phyloP scores from a whole-genome alignment of 371 early-diverging fungal species.

The Mortierella sp. region DNA sequence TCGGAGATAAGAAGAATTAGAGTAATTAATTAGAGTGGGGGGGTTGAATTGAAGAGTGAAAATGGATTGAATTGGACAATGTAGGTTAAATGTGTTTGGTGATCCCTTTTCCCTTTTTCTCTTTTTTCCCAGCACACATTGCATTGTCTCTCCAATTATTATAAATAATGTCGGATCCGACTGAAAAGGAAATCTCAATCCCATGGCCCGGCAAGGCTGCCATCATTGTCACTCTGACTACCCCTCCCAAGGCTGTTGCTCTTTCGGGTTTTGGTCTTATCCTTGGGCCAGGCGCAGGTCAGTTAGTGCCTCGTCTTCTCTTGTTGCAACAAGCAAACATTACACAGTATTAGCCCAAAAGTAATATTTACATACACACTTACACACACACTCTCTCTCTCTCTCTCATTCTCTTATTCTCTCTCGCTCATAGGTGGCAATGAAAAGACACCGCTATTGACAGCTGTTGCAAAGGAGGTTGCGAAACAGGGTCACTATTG shows the following conservation, averaged over 20 bases:
- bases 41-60: background rate
- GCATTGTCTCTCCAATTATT: background rate
- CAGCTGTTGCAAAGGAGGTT: constrained; percentile 28
- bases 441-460: constrained; percentile 36
- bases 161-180: constrained; percentile 29
- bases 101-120: constrained; percentile 4
- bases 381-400: background rate
- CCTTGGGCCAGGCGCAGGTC: constrained; percentile 55
- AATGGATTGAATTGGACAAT: too few species aligned
- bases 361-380: background rate
- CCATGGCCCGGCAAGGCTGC: constrained; percentile 41
- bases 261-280: constrained; percentile 45
- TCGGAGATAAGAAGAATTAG: background rate
- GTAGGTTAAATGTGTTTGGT: too few species aligned
- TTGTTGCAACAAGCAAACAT: background rate
- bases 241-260: constrained; percentile 29
- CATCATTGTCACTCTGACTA: constrained; percentile 39
- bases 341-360: background rate
- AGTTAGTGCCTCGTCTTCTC: background rate
- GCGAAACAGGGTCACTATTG: constrained; percentile 45
- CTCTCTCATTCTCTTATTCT: background rate
- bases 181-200: constrained; percentile 36
- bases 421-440: constrained; percentile 28
- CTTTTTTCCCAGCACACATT: background rate
- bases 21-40: background rate